phyloP scores from a whole-genome alignment of 2,329 filamentous ascomycete species.

The Cordyceps militaris region DNA sequence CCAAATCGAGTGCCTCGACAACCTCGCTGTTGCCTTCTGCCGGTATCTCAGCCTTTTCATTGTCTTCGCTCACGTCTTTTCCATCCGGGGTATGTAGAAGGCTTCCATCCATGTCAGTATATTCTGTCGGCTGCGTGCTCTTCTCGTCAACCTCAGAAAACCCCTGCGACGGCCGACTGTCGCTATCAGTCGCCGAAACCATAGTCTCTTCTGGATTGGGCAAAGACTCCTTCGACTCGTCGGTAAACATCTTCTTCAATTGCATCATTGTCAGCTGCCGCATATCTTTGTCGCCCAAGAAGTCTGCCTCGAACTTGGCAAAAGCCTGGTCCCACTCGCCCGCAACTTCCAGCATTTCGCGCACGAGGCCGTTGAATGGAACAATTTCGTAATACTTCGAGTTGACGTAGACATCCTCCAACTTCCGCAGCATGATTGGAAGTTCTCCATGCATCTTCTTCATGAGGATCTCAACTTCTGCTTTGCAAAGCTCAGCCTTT shows the following conservation, averaged over 20 bases:
- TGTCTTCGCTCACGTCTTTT: conserved; percentile 19
- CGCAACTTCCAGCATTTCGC: conserved; percentile 87
- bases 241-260: conserved; percentile 88
- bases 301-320: conserved; percentile 83
- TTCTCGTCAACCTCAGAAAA: conserved; percentile 43
- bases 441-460: conserved; percentile 83
- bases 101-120: conserved; percentile 22
- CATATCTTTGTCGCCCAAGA: conserved; percentile 95
- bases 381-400: conserved; percentile 97
- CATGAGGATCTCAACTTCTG: conserved; percentile 70
- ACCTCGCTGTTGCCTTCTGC: conserved; percentile 35
- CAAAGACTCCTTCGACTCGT: conserved; percentile 74
- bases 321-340: conserved; percentile 91
- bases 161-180: conserved; percentile 40
- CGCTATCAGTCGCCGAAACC: conserved; percentile 42
- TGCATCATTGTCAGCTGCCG: conserved; percentile 85
- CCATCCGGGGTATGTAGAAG: conserved; percentile 23
- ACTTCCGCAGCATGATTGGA: conserved; percentile 60
- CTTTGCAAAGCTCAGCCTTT: conserved; percentile 72
- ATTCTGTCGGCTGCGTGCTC: conserved; percentile 36
- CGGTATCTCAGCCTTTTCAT: conserved; percentile 23
- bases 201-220: conserved; percentile 58
- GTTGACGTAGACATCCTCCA: conserved; percentile 86
- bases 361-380: conserved; percentile 80
- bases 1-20: conserved; percentile 45